phyloP scores from a whole-genome alignment of 2,329 filamentous ascomycete genomes.

The Aspergillus brunneoviolaceus region DNA sequence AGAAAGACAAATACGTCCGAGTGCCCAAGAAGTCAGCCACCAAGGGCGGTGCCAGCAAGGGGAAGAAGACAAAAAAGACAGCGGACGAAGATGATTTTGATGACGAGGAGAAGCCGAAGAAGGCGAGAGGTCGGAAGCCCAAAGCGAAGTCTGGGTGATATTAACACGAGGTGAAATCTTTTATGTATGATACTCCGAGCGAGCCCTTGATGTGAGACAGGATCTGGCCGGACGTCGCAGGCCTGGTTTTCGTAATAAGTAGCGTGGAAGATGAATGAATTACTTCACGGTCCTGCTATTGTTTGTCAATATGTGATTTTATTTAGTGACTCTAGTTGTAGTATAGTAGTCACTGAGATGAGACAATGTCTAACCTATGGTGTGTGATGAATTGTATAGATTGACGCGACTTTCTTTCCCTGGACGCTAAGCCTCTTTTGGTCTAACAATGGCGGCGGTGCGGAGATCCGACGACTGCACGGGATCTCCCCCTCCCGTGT shows the following conservation, averaged over 20 bases:
- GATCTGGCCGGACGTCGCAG: not conserved
- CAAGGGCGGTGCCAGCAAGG: constrained; percentile 40
- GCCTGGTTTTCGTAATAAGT: not conserved
- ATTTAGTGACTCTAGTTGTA: not conserved
- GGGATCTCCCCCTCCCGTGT: constrained; percentile 9
- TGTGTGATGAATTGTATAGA: no score
- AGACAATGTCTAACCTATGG: no score
- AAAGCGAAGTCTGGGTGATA: constrained; percentile 25
- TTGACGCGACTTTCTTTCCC: no score
- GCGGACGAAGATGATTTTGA: constrained; percentile 30
- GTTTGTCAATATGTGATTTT: not conserved
- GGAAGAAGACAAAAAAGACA: constrained; percentile 55
- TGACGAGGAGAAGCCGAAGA: constrained; percentile 55
- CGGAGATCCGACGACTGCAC: constrained; percentile 4
- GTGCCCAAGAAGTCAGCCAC: constrained; percentile 69
- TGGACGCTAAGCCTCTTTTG: no score
- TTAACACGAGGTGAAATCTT: not conserved
- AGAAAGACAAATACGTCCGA: constrained; percentile 96
- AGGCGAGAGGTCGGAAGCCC: constrained; percentile 39
- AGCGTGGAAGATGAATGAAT: not conserved
- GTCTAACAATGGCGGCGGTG: constrained; percentile 1
- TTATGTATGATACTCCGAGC: not conserved
- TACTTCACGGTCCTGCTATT: not conserved
- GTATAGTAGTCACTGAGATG: no score
- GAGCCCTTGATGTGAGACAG: not conserved